Percentiles rank a stretch among this genome's conserved stretches.
Conservation (phyloP, 805 yeast genomes). For the Saturnispora ahearnii region DNA sequence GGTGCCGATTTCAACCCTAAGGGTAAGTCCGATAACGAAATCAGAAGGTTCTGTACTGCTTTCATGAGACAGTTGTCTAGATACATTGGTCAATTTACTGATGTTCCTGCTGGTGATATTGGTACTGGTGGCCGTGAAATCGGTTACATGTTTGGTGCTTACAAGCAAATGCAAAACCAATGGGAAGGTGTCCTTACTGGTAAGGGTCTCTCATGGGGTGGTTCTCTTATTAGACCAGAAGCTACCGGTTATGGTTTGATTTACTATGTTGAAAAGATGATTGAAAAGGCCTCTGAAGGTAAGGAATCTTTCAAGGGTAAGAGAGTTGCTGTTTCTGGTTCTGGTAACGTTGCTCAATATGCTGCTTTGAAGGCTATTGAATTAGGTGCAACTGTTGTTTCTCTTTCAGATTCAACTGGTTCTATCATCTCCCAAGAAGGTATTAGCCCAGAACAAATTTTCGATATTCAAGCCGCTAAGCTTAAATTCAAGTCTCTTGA, state of each 20-base stretch:
- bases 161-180: conserved; percentile 81
- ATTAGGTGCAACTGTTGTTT: conserved; percentile 91
- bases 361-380: conserved; percentile 97
- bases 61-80: conserved; percentile 94
- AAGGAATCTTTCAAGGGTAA: conserved; percentile 87
- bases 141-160: conserved; percentile 94
- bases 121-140: conserved; percentile 97
- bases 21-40: conserved; percentile 86
- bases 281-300: conserved; percentile 84
- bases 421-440: conserved; percentile 70
- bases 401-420: conserved; percentile 94
- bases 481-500: conserved; percentile 67
- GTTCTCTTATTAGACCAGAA: conserved; percentile 97
- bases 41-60: conserved; percentile 92
- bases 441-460: conserved; percentile 74
- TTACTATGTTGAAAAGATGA: conserved; percentile 96
- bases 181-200: conserved; percentile 98
- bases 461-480: conserved; percentile 68
- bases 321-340: conserved; percentile 93
- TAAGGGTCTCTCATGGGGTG: conserved; percentile 98
- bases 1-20: conserved; percentile 98
- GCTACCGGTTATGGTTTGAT: conserved; percentile 98
- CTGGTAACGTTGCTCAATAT: conserved; percentile 98
- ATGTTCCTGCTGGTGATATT: conserved; percentile 99
- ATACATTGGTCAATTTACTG: conserved; percentile 95